These are phyloP conservation scores for Pezicula neosporulosa DNA, from an alignment of 2,329 filamentous ascomycete genomes.

Conservation along the genomic window DNA sequence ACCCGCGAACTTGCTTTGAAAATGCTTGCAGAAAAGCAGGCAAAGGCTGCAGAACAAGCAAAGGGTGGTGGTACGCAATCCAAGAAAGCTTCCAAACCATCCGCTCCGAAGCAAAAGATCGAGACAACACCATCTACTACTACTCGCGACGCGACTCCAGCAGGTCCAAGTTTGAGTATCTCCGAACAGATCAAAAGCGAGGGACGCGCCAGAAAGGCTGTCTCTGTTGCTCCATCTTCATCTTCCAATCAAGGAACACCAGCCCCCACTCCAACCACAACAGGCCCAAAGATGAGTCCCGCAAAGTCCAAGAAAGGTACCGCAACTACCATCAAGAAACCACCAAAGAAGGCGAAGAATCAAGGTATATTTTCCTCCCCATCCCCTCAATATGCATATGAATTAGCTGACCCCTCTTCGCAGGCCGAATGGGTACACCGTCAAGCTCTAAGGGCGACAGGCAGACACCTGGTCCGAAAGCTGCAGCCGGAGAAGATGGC, in stretches of 20 bases:
- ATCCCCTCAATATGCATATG: neutral
- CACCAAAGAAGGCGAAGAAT: slow-evolving; percentile 14
- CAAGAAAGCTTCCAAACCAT: neutral
- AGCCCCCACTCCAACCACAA: slow-evolving; percentile 8
- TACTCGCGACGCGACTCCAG: slow-evolving; percentile 20
- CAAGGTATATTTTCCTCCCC: slow-evolving; percentile 14
- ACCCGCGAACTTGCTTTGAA: slow-evolving; percentile 20
- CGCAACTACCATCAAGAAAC: slow-evolving; percentile 17
- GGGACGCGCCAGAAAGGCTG: slow-evolving; percentile 20
- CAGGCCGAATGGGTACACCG: neutral
- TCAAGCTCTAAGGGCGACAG: slow-evolving; percentile 10
- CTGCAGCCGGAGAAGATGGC: slow-evolving; percentile 4
- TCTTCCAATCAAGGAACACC: slow-evolving; percentile 23
- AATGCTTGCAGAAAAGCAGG: slow-evolving; percentile 23
- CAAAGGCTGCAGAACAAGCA: slow-evolving; percentile 13
- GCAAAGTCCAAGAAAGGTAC: slow-evolving; percentile 24
- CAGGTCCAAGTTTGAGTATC: slow-evolving; percentile 17
- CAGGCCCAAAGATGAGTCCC: slow-evolving; percentile 12
- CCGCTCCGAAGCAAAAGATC: neutral
- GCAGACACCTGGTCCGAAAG: slow-evolving; percentile 9
- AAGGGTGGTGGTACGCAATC: slow-evolving; percentile 1
- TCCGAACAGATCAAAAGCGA: slow-evolving; percentile 28
- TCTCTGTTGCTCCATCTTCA: slow-evolving; percentile 13
- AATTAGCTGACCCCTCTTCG: neutral
- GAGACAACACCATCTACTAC: slow-evolving; percentile 6